These are phyloP conservation scores for Saccharomyces paradoxus DNA, from an alignment of 805 yeast species.

Conservation along the genomic window DNA sequence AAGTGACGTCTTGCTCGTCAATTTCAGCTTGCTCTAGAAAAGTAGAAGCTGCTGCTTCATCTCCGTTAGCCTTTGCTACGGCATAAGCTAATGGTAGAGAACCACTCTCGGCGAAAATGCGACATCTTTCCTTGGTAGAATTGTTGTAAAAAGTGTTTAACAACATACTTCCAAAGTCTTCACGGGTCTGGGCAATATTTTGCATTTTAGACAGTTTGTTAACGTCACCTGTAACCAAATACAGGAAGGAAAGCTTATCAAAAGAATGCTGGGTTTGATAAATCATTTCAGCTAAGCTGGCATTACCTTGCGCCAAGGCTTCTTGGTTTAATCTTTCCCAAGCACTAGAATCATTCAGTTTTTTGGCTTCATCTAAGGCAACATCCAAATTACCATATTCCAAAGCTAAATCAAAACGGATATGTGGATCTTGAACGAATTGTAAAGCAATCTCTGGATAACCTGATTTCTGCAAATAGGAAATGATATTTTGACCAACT, in stretches of 20 bases:
- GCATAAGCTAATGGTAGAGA: slow-evolving; percentile 86
- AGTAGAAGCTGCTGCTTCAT: slow-evolving; percentile 63
- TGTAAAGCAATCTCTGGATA: slow-evolving; percentile 96
- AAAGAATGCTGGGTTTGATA: slow-evolving; percentile 81
- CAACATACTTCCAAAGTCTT: slow-evolving; percentile 68
- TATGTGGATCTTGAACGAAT: slow-evolving; percentile 92
- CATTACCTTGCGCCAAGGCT: slow-evolving; percentile 85
- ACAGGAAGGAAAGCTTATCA: slow-evolving; percentile 84
- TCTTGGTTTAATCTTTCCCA: slow-evolving; percentile 83
- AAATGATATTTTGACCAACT: slow-evolving; percentile 95
- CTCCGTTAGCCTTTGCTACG: slow-evolving; percentile 79
- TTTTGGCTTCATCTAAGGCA: slow-evolving; percentile 83
- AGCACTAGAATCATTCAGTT: slow-evolving; percentile 53
- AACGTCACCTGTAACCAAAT: slow-evolving; percentile 73
- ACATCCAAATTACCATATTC: slow-evolving; percentile 84
- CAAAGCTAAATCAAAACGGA: slow-evolving; percentile 89
- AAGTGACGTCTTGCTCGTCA: slow-evolving; percentile 50
- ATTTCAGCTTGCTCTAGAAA: slow-evolving; percentile 66
- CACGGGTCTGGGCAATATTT: slow-evolving; percentile 79
- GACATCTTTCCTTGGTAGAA: slow-evolving; percentile 66
- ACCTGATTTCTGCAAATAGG: slow-evolving; percentile 88
- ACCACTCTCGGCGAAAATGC: slow-evolving; percentile 68
- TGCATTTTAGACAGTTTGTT: slow-evolving; percentile 77
- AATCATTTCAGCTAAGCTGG: slow-evolving; percentile 74
- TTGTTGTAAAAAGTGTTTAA: slow-evolving; percentile 76